Conservation (phyloP, 805 yeast genomes). For the Isabelozyma rhagii region DNA sequence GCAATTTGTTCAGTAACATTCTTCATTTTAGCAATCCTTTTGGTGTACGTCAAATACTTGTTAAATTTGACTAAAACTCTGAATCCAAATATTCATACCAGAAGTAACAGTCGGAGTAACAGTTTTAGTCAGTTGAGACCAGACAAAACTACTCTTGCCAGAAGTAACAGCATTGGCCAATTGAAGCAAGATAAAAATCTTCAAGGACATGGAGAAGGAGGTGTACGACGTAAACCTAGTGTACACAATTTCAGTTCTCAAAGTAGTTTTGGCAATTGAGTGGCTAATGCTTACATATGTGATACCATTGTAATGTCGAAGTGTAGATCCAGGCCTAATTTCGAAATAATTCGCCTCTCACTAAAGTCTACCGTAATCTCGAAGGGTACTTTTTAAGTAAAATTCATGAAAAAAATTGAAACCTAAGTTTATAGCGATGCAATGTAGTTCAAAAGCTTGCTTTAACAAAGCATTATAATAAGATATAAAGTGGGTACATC, state of each 20-base stretch:
- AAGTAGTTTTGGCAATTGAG: neutral
- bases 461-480: no score
- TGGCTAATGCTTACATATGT: no score
- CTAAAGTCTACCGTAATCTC: no score
- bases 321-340: no score
- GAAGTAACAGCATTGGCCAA: neutral
- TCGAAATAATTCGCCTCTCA: no score
- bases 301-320: neutral
- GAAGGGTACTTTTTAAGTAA: no score
- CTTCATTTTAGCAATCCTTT: slow-evolving; percentile 4
- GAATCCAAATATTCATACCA: slow-evolving; percentile 6
- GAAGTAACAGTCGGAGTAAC: slow-evolving; percentile 8
- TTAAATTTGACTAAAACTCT: slow-evolving; percentile 10
- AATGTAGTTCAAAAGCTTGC: no score
- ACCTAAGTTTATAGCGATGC: no score
- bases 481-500: no score
- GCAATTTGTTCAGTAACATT: slow-evolving; percentile 12
- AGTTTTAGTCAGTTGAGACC: neutral
- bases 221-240: neutral
- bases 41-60: slow-evolving; percentile 14
- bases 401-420: no score
- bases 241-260: neutral
- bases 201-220: neutral
- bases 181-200: neutral
- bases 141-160: neutral